A percentile compares a stretch with the other conserved stretches of the same genome.
phyloP scores from a whole-genome alignment of 768 basidiomycete species.

The Cystobasidium ongulense region DNA sequence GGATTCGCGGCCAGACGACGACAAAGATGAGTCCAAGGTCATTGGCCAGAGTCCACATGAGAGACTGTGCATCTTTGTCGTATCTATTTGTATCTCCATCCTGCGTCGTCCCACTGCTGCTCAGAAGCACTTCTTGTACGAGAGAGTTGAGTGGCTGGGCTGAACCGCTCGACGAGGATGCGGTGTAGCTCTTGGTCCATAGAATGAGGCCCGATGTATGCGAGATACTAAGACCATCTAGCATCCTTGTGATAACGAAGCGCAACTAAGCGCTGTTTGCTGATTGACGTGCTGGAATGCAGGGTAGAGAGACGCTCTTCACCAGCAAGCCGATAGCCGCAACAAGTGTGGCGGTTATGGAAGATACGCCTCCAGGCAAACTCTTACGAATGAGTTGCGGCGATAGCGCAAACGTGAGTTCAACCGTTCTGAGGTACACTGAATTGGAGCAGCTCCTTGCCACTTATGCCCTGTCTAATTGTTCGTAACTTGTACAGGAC shows the following conservation, averaged over 20 bases:
- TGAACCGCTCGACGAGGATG: not conserved
- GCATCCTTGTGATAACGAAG: not conserved
- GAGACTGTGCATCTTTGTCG: conserved; percentile 45
- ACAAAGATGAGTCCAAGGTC: conserved; percentile 95
- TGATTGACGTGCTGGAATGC: too few species aligned
- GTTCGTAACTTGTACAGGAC: not conserved
- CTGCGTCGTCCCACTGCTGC: conserved; percentile 2
- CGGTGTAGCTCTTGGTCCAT: conserved; percentile 13
- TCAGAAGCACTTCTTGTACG: conserved; percentile 29
- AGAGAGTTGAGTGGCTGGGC: conserved; percentile 28
- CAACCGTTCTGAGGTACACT: too few species aligned
- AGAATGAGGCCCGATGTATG: conserved; percentile 14
- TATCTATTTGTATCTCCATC: conserved; percentile 7
- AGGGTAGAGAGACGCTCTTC: too few species aligned
- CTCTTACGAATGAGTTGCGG: too few species aligned
- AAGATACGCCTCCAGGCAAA: too few species aligned
- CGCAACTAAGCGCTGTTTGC: too few species aligned
- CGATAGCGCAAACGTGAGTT: too few species aligned
- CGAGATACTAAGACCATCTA: conserved; percentile 18
- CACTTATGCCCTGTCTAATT: not conserved
- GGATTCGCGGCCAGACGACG: conserved; percentile 90
- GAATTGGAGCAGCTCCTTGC: too few species aligned
- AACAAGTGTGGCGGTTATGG: too few species aligned
- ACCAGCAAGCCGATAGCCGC: too few species aligned
- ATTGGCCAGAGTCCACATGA: conserved; percentile 91